phyloP scores from a whole-genome alignment of 805 yeast species.

The Pichia nakasei region DNA sequence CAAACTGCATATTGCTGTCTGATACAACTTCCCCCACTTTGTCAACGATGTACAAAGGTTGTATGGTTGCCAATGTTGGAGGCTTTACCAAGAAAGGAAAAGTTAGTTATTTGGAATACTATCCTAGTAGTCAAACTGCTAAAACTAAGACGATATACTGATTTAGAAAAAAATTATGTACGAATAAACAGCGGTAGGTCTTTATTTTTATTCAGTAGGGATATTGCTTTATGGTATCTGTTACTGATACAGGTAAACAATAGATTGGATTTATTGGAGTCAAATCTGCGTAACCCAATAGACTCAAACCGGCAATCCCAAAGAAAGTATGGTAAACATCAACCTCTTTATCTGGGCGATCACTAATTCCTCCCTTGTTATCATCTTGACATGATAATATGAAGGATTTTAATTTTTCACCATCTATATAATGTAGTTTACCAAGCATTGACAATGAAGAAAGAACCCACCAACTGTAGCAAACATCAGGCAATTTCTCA shows the following conservation, averaged over 20 bases:
- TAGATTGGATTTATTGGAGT: constrained; percentile 74
- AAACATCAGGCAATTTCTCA: constrained; percentile 92
- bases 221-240: constrained; percentile 26
- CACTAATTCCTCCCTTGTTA: constrained; percentile 83
- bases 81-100: constrained; percentile 36
- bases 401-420: constrained; percentile 49
- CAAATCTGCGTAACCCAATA: constrained; percentile 55
- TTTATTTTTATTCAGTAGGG: constrained; percentile 21
- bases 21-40: constrained; percentile 68
- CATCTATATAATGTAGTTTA: constrained; percentile 71
- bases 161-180: not conserved
- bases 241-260: constrained; percentile 60
- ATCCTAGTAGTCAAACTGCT: constrained; percentile 47
- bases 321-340: constrained; percentile 92
- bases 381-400: constrained; percentile 72
- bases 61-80: constrained; percentile 71
- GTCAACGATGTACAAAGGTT: constrained; percentile 73
- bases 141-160: constrained; percentile 36
- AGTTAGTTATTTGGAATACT: constrained; percentile 67
- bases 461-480: constrained; percentile 97
- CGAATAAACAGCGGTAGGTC: too few species aligned
- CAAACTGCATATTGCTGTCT: constrained; percentile 51
- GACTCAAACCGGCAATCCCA: constrained; percentile 80
- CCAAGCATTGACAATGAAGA: constrained; percentile 63
- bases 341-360: constrained; percentile 81